Percentiles rank a stretch among this genome's conserved stretches.
These are phyloP conservation scores for Haplographium delicatum DNA, from an alignment of 495 filamentous ascomycete species.

Conservation along the genomic window DNA sequence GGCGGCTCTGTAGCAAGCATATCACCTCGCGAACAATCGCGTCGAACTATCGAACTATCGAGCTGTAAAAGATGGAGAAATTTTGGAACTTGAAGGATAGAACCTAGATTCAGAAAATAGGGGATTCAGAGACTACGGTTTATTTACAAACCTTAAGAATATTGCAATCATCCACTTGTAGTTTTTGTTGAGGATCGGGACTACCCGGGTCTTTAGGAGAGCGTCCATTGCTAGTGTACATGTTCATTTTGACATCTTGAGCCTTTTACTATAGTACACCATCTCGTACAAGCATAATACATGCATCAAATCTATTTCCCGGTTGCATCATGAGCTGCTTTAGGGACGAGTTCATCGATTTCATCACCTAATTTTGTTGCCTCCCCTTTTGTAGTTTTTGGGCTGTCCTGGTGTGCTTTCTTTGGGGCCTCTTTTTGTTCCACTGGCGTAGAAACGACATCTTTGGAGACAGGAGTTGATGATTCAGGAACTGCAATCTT, in stretches of 20 bases:
- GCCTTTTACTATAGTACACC: slow-evolving; percentile 5
- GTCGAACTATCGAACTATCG: too few species aligned
- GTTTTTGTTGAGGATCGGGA: too few species aligned
- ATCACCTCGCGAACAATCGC: too few species aligned
- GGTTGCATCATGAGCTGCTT: slow-evolving; percentile 42
- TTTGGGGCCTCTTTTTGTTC: slow-evolving; percentile 16
- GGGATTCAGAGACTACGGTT: too few species aligned
- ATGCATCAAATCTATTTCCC: slow-evolving; percentile 12
- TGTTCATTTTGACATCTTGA: slow-evolving; percentile 9
- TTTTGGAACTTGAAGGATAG: too few species aligned
- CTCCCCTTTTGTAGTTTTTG: slow-evolving; percentile 6
- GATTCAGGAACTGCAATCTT: neutral
- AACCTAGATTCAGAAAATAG: too few species aligned
- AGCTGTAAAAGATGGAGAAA: too few species aligned
- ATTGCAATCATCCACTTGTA: too few species aligned
- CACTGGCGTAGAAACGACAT: neutral
- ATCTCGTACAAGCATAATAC: slow-evolving; percentile 2
- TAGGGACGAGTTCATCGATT: slow-evolving; percentile 42
- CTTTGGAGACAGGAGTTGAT: neutral
- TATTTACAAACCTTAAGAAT: too few species aligned
- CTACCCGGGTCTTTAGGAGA: too few species aligned
- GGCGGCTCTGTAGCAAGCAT: slow-evolving; percentile 13
- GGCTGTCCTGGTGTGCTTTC: slow-evolving; percentile 15
- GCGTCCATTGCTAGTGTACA: slow-evolving; percentile 14
- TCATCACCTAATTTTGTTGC: slow-evolving; percentile 27